Base-by-base conservation (phyloP, 331 rosid genomes). In the Quercus phellos region DNA sequence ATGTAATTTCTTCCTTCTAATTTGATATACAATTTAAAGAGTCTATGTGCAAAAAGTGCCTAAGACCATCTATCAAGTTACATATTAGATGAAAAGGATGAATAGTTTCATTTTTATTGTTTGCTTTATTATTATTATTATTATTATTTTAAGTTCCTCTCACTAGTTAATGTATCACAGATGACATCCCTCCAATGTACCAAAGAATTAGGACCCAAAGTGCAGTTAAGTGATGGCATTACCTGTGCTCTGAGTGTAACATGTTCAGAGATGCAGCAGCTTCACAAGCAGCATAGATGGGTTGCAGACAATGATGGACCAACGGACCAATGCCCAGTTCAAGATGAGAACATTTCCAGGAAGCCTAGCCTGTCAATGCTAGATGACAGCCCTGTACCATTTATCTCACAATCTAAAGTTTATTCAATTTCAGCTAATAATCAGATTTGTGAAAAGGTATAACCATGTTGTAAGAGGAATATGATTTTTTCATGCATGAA, bases 261-360 rank as follows among this genome's bases (percentile, higher is more conserved):
- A 55, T 82, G 90, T 82, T 83, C 86, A 32, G 88, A 87, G 77
- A 85, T 83, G 75, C 84, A 55, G 72, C 87, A 79, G 70, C 77
- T 79, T 24, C 85, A 64, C 54, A 87, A 63, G 76, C 87, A 85
- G 78, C 82, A 74, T 63, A 54, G 22, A 19, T 51, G 77, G 86
- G 69, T 81, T 73, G 74, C 70, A 43, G 86, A 86, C 67, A 61
- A 78, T 75, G 78, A 73, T 69, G 84, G 88, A 83, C 73, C 86
- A 53, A 51, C 70, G 56, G 92, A 84, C 56, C 91, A 90, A 83
- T 90, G 98, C 74, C 90, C 90, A 61, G 72, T 85, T 76, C 82
- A 71, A 43, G 89, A 84, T 77, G 90, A 85, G 76, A 81, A 69
- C 77, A 80, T 51, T 68, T 73, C 64, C 77, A 66, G 69, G 74